Evolutionary conservation across 192 early-diverging fungal species (phyloP).

Genomic region (Dispira parvispora): DNA sequence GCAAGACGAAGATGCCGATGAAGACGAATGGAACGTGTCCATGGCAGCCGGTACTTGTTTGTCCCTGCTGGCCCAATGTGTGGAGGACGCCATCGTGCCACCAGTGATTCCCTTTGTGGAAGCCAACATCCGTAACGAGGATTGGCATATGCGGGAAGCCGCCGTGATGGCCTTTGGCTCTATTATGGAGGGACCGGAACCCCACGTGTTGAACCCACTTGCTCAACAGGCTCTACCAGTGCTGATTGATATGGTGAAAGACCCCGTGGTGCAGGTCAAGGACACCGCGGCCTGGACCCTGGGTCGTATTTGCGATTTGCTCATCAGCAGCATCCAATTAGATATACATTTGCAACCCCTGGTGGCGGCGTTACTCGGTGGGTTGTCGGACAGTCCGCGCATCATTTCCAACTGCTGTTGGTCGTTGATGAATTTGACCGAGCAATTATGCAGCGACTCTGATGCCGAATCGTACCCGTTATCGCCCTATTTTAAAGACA

Average conservation of each 20-base stretch:
- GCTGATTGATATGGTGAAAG: constrained; percentile 77
- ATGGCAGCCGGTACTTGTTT: constrained; percentile 98
- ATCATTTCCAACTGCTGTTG: constrained; percentile 94
- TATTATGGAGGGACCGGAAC: constrained; percentile 84
- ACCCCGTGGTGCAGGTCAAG: constrained; percentile 77
- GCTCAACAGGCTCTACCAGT: constrained; percentile 76
- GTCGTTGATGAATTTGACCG: constrained; percentile 86
- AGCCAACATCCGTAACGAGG: constrained; percentile 56
- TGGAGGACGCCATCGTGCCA: constrained; percentile 63
- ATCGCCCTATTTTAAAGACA: constrained; percentile 71
- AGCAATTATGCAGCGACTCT: constrained; percentile 44
- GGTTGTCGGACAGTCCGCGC: constrained; percentile 71
- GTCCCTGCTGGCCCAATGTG: constrained; percentile 65
- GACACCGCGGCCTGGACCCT: constrained; percentile 98
- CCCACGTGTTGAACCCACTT: constrained; percentile 39
- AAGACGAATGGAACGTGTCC: constrained; percentile 96
- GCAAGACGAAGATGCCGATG: constrained; percentile 96
- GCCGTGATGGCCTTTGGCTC: constrained; percentile 98
- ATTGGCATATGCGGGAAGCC: constrained; percentile 93
- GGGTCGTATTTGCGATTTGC: constrained; percentile 77
- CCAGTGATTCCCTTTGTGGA: constrained; percentile 84
- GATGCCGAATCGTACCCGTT: constrained; percentile 47
- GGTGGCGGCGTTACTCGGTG: constrained; percentile 58
- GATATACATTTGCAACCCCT: constrained; percentile 53
- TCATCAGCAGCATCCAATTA: constrained; percentile 56